Evolutionary conservation across 2,329 filamentous ascomycete genomes (phyloP), one percentile per base, ranked within the genome.

Genomic region (Coniella vitis): DNA sequence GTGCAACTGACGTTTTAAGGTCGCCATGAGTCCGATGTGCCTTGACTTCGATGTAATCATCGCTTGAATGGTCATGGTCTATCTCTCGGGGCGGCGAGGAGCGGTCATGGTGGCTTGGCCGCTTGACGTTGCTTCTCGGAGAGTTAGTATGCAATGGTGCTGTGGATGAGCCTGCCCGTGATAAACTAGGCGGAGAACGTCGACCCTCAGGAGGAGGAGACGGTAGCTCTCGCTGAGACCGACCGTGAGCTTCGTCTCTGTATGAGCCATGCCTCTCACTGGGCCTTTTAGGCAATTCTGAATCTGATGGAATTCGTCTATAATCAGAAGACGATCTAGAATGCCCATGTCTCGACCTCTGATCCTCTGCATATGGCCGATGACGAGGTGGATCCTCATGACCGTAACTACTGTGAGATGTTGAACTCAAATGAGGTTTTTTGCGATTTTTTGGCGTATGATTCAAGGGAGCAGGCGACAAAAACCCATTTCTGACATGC

Each of bases 391-490:
- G 20, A 17, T 45, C 21, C 25, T 53, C 57, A 14, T 53, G 56
- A 10, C 39, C 32, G 9, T 49, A 31, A 5, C 48, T 44, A 14
- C 45, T 36, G 8, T 45, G 45, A 8, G 47, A 38, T 19, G 54
- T 57, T 41, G 57, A 58, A 25, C 67, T 61, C 51, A 67, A 65
- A 45, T 74, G 73, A 0, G 61, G 57, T 45, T 70, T 67, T 35
- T 76, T 72, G 2, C 73, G 67, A 4, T 70, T 66, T 3, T 63
- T 63, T 10, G 65, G 60, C 1, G 66, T 62, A 31, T 68, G 66
- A 43, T 68, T 72, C 22, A 69, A 67, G 2, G 25, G 10, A 29
- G 71, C 59, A 3, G 74, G 72, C 1, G 71, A 69, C 5, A 73
- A 54, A 21, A 66, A 60, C 1, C 60, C 61, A 37, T 71, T 66